These are phyloP conservation scores for Plasmodium vinckei DNA, from an alignment of 169 alveolate genomes.

Conservation along the genomic window DNA sequence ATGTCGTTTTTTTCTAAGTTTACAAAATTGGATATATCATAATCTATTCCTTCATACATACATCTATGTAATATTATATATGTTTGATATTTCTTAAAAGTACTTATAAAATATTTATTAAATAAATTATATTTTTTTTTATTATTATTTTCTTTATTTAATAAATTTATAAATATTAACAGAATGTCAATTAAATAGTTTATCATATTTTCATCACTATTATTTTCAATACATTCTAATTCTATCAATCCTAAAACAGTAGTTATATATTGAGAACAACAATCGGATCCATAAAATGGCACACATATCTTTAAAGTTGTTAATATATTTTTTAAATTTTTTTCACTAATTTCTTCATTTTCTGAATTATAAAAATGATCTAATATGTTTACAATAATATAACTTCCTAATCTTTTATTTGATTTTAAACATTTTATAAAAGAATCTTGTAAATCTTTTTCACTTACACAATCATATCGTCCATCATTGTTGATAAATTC, in stretches of 20 bases:
- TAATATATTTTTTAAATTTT: conserved; percentile 21
- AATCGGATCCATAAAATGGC: conserved; percentile 37
- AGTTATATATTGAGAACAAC: conserved; percentile 26
- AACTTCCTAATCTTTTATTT: conserved; percentile 34
- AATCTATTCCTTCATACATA: background rate
- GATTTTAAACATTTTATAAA: conserved; percentile 36
- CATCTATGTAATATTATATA: conserved; percentile 31
- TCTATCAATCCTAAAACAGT: conserved; percentile 44
- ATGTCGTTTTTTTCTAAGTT: background rate
- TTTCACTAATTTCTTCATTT: conserved; percentile 49
- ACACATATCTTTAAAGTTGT: conserved; percentile 37
- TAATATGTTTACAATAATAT: conserved; percentile 37
- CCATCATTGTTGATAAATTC: conserved; percentile 34
- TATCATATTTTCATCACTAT: conserved; percentile 17
- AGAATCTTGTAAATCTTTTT: conserved; percentile 28
- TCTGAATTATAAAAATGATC: conserved; percentile 47
- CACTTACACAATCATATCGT: conserved; percentile 38
- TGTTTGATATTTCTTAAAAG: conserved; percentile 22
- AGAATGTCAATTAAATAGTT: conserved; percentile 34
- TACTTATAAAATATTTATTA: conserved; percentile 1
- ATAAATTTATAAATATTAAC: conserved; percentile 7
- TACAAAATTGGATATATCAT: background rate
- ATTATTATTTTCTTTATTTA: conserved; percentile 21
- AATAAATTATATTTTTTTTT: background rate
- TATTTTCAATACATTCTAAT: conserved; percentile 59